Conservation (phyloP, 208 protist genomes). For the Naegleria fowleri region DNA sequence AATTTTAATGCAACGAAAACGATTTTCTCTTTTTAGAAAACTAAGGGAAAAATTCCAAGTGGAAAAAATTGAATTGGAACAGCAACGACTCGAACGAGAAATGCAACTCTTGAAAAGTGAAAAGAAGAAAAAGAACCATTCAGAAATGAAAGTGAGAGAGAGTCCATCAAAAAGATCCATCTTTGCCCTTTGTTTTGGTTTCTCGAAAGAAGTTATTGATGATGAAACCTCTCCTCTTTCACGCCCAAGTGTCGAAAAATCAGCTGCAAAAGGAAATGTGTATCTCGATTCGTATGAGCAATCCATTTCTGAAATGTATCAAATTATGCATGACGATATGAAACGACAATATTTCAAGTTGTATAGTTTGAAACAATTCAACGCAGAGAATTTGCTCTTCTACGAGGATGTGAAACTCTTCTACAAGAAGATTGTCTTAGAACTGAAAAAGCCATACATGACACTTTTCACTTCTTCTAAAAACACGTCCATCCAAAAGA, state of each 20-base stretch:
- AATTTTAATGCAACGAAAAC: neutral
- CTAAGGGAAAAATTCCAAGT: neutral
- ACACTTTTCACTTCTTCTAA: no score
- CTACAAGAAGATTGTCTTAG: neutral
- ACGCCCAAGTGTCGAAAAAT: neutral
- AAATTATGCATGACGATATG: neutral
- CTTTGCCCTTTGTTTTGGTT: neutral
- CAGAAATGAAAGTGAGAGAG: neutral
- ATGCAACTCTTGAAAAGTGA: neutral
- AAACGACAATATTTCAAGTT: constrained; percentile 12
- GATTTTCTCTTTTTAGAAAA: neutral
- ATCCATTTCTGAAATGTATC: neutral
- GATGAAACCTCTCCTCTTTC: neutral
- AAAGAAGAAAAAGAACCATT: neutral
- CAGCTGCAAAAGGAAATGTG: neutral
- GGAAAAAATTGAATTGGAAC: neutral
- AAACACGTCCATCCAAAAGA: no score
- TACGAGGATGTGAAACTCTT: neutral
- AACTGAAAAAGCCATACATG: neutral
- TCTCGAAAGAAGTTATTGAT: no score
- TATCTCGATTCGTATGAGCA: neutral
- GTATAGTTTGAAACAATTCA: neutral
- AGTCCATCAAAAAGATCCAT: neutral
- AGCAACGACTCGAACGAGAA: neutral
- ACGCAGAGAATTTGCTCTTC: neutral